Conservation (phyloP, 2,329 filamentous ascomycete genomes). For the Phaeosphaeriaceae sp. region DNA sequence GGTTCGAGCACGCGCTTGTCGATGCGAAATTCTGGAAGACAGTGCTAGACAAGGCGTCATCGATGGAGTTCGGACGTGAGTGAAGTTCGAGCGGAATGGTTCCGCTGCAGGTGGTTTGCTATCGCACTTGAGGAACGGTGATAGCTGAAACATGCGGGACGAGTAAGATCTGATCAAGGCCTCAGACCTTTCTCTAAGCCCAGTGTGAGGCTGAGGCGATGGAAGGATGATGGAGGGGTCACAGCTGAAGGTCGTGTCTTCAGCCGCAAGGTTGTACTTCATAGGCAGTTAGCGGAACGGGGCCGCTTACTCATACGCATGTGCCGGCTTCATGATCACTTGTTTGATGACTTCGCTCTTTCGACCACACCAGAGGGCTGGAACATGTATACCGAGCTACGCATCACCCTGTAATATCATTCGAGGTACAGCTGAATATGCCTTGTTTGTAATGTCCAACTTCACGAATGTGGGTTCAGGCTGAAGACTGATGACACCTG, state of each 20-base stretch:
- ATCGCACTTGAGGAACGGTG: background rate
- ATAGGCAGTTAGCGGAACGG: background rate
- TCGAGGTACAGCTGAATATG: background rate
- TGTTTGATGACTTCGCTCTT: background rate
- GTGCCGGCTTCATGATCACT: background rate
- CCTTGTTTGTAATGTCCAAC: background rate
- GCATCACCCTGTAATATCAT: background rate
- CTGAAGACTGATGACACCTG: background rate
- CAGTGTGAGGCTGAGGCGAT: background rate
- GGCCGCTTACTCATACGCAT: background rate
- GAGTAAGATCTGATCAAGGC: no score
- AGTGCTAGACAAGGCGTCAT: background rate
- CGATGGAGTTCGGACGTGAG: background rate
- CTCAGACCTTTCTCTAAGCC: background rate
- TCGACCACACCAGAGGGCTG: background rate
- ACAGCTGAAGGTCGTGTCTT: background rate
- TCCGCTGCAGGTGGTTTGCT: background rate
- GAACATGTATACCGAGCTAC: background rate
- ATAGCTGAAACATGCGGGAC: background rate
- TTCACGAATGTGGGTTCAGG: background rate
- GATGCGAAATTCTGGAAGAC: background rate
- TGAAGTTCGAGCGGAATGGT: background rate
- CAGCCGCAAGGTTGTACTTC: no score
- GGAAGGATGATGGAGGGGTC: background rate
- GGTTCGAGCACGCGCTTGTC: constrained; percentile 2